Base-by-base conservation (phyloP, 2,329 filamentous ascomycete species). In the Penicillium palitans region DNA sequence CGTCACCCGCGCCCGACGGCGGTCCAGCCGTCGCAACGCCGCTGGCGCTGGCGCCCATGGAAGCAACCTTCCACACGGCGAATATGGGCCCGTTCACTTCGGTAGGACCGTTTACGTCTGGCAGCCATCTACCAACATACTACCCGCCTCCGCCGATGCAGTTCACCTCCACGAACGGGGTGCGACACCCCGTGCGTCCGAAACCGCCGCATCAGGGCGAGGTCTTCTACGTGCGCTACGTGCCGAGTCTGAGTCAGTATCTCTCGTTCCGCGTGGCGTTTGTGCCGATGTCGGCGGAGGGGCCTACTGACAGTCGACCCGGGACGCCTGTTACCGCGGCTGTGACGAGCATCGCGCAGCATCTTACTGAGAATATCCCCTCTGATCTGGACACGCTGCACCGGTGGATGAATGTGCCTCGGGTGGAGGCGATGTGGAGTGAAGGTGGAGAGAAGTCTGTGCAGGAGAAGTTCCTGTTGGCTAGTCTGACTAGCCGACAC, bases 151-250 rank as follows among this genome's bases (percentile, higher is more conserved):
- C 89, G 2, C 91, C 95, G 1, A 78, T 91, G 9, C 90, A 93
- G 66, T 97, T 93, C 72, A 88, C 84, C 4, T 87, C 89, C 61
- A 93, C 90, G 2, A 87, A 91, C 71, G 84, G 88, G 59, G 80
- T 93, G 46, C 88, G 92, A 0, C 95, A 99, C 70, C 95, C 95
- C 0, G 80, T 96, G 42, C 87, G 95, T 0, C 89, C 91, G 1
- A 96, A 96, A 72, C 92, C 93, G 0, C 91, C 92, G 1, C 87
- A 90, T 3, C 92, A 96, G 81, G 92, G 92, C 15, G 91, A 97
- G 68, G 86, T 90, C 0, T 93, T 99, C 69, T 99, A 99, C 74
- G 89, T 87, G 0, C 89, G 95, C 54, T 96, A 89, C 72, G 81
- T 98, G 17, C 91, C 91, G 0, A 93, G 89, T 47, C 79, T 93